phyloP scores from a whole-genome alignment of 768 basidiomycete genomes.

The Boletus barrowsii region DNA sequence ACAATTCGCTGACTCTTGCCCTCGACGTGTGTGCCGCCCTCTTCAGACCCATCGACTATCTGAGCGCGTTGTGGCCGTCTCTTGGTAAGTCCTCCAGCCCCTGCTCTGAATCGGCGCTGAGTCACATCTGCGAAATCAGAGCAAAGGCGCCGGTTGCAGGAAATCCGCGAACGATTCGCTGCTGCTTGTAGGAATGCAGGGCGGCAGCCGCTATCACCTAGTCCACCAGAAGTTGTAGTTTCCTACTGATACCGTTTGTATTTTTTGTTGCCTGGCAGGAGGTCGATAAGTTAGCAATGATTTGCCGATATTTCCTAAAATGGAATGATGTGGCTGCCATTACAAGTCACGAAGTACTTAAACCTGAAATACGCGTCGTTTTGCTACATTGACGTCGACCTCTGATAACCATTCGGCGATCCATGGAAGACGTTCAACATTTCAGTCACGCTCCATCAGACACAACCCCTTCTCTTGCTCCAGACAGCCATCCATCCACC shows the following conservation, averaged over 20 bases:
- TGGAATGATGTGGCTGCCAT: conserved; percentile 25
- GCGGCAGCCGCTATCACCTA: conserved; percentile 41
- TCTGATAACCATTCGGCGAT: conserved; percentile 11
- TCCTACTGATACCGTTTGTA: neutral
- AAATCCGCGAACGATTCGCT: conserved; percentile 44
- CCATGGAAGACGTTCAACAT: conserved; percentile 18
- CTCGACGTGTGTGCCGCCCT: conserved; percentile 61
- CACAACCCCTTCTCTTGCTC: conserved; percentile 6
- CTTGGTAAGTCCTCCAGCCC: conserved; percentile 38
- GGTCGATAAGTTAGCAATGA: neutral
- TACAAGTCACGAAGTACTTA: conserved; percentile 21
- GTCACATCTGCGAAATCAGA: conserved; percentile 32
- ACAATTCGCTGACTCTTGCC: conserved; percentile 54
- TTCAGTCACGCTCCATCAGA: neutral
- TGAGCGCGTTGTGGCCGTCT: conserved; percentile 65
- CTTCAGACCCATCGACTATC: conserved; percentile 58
- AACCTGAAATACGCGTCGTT: conserved; percentile 17
- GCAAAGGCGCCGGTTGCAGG: conserved; percentile 48
- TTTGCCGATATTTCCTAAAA: conserved; percentile 20
- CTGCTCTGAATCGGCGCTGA: conserved; percentile 2
- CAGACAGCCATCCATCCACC: conserved; percentile 15
- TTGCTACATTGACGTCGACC: conserved; percentile 16
- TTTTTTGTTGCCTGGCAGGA: too few species aligned
- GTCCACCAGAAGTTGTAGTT: conserved; percentile 4
- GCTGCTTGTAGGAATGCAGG: conserved; percentile 49